phyloP scores from a whole-genome alignment of 768 basidiomycete genomes.

The Melanogaster broomeanus region DNA sequence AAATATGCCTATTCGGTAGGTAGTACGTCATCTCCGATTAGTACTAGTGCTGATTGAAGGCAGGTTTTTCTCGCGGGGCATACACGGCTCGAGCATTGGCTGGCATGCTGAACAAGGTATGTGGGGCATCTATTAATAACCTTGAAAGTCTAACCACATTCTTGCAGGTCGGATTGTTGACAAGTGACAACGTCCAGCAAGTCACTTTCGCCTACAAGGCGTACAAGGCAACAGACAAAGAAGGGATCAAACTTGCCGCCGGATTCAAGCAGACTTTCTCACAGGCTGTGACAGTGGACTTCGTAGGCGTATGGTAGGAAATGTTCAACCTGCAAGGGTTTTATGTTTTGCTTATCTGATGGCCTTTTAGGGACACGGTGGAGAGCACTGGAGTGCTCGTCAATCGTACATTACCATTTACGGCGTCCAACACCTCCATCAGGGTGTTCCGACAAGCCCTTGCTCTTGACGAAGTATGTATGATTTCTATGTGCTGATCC shows the following conservation, averaged over 20 bases:
- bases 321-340: neutral
- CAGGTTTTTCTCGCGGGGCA: conserved; percentile 77
- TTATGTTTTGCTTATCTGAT: conserved; percentile 3
- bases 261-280: conserved; percentile 79
- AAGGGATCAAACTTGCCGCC: conserved; percentile 47
- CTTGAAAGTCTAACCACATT: neutral
- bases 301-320: conserved; percentile 75
- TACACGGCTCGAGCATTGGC: conserved; percentile 73
- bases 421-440: conserved; percentile 59
- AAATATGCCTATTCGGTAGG: conserved; percentile 71
- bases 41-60: conserved; percentile 12
- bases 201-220: conserved; percentile 75
- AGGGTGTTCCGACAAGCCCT: conserved; percentile 77
- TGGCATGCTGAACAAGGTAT: conserved; percentile 71
- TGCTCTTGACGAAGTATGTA: conserved; percentile 70
- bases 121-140: neutral
- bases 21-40: neutral
- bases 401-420: conserved; percentile 65
- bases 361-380: conserved; percentile 69
- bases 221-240: conserved; percentile 54
- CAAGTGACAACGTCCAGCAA: conserved; percentile 67
- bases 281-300: conserved; percentile 67
- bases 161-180: conserved; percentile 67
- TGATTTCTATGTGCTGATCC: neutral
- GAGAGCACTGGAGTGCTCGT: conserved; percentile 71